Evolutionary conservation across 108 stramenopile genomes (phyloP), one percentile per base, ranked within the genome.

Genomic region (Pseudonitzschia delicatissima): DNA sequence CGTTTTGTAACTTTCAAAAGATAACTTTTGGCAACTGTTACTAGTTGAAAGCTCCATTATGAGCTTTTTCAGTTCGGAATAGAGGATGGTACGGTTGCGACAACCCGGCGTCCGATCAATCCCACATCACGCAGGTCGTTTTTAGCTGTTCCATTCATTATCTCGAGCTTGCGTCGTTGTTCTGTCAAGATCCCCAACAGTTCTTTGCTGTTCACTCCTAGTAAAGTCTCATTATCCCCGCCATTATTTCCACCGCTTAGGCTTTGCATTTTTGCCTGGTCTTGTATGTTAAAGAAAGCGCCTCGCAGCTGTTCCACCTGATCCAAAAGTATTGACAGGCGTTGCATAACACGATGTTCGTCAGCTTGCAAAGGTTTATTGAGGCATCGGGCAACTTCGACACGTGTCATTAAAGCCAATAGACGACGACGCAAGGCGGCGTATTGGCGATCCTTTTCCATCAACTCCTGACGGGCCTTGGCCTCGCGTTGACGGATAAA

Each of bases 311-410:
- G 9, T 48, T 76, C 74, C 15, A 76, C 57, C 6, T 76, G 27
- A 27, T 64, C 33, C 59, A 62, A 36, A 25, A 76, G 51, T 31
- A 20, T 57, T 1, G 40, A 17, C 37, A 88, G 45, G 4, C 69
- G 59, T 28, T 78, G 63, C 72, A 73, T 49, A 9, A 73, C 79
- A 45, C 82, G 68, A 25, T 77, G 29, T 65, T 93, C 91, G 26
- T 85, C 87, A 9, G 45, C 64, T 65, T 93, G 91, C 3, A 79
- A 50, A 1, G 87, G 85, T 51, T 80, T 63, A 63, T 82, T 85
- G 69, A 83, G 80, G 57, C 87, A 93, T 44, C 91, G 78, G 5
- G 79, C 71, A 44, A 93, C 60, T 69, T 93, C 91, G 2, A 90
- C 88, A 66, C 77, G 71, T 4, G 72, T 71, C 91, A 93, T 90